These are phyloP conservation scores for Aspergillus oerlinghausenensis DNA, from an alignment of 2,329 filamentous ascomycete genomes.

Conservation along the genomic window DNA sequence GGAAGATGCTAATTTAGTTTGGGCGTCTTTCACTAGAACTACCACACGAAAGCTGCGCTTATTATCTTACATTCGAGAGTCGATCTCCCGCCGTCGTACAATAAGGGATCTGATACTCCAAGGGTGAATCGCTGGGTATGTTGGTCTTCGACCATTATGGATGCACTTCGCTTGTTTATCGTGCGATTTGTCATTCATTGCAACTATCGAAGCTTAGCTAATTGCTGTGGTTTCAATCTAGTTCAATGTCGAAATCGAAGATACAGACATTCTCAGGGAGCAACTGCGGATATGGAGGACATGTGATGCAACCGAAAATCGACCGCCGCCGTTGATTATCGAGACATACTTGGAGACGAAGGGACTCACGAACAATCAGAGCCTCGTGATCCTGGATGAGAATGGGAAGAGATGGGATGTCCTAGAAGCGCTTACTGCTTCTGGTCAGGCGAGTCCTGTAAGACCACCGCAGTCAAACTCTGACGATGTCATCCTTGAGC, in stretches of 20 bases:
- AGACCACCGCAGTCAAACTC: conserved; percentile 45
- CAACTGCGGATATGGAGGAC: conserved; percentile 77
- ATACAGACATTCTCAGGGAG: conserved; percentile 81
- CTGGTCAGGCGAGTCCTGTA: conserved; percentile 42
- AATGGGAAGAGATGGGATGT: conserved; percentile 92
- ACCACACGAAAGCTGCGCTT: conserved; percentile 81
- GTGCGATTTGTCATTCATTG: background rate
- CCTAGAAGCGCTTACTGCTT: conserved; percentile 69
- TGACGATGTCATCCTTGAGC: conserved; percentile 78
- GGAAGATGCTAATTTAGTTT: conserved; percentile 20
- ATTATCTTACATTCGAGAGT: conserved; percentile 79
- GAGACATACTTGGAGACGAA: conserved; percentile 85
- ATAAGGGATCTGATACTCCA: conserved; percentile 53
- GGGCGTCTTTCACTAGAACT: conserved; percentile 59
- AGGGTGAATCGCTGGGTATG: conserved; percentile 85
- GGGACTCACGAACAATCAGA: conserved; percentile 75
- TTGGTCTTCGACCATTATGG: conserved; percentile 10
- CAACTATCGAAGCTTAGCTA: background rate
- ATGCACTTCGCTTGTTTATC: background rate
- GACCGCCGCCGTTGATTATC: conserved; percentile 78
- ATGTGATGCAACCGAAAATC: conserved; percentile 70
- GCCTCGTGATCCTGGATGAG: conserved; percentile 81
- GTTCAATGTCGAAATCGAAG: conserved; percentile 94
- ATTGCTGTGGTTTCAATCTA: conserved; percentile 35
- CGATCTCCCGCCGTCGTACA: conserved; percentile 57